Evolutionary conservation across 257 asterid genomes (phyloP).

Genomic region (Rubia yunnanensis): DNA sequence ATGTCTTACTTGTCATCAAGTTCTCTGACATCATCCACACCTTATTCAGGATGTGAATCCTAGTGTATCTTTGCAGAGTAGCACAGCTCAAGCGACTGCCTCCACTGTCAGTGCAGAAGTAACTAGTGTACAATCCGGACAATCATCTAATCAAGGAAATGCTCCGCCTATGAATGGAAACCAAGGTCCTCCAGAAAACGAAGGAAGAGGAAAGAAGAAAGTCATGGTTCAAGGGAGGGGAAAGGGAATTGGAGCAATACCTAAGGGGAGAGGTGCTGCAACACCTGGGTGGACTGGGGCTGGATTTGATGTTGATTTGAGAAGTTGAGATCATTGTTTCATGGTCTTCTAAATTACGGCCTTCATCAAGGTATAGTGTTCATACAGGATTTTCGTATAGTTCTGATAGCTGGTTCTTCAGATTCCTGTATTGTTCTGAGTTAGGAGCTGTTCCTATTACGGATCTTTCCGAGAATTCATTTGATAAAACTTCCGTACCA

Average conservation of each 20-base stretch:
- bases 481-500: not conserved
- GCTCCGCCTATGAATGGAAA: slow-evolving; percentile 25
- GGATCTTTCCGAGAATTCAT: not conserved
- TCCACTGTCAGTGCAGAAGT: slow-evolving; percentile 33
- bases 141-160: slow-evolving; percentile 25
- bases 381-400: not conserved
- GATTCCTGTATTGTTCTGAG: not conserved
- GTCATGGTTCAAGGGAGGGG: slow-evolving; percentile 52
- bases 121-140: slow-evolving; percentile 23
- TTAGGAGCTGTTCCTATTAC: not conserved
- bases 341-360: slow-evolving; percentile 1
- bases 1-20: not conserved
- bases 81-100: slow-evolving; percentile 28
- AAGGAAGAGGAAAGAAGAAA: slow-evolving; percentile 62
- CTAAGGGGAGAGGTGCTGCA: slow-evolving; percentile 60
- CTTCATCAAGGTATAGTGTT: slow-evolving; percentile 10
- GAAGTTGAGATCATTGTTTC: slow-evolving; percentile 40
- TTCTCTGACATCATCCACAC: slow-evolving; percentile 2
- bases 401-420: slow-evolving; percentile 1
- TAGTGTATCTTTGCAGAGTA: slow-evolving; percentile 29
- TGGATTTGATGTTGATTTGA: slow-evolving; percentile 75
- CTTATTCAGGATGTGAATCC: slow-evolving; percentile 44
- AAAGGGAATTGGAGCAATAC: slow-evolving; percentile 65
- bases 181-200: slow-evolving; percentile 35
- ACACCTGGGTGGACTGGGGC: slow-evolving; percentile 86